Conservation (phyloP, 148 eudicot genomes). For the Pharnaceum exiguum region DNA sequence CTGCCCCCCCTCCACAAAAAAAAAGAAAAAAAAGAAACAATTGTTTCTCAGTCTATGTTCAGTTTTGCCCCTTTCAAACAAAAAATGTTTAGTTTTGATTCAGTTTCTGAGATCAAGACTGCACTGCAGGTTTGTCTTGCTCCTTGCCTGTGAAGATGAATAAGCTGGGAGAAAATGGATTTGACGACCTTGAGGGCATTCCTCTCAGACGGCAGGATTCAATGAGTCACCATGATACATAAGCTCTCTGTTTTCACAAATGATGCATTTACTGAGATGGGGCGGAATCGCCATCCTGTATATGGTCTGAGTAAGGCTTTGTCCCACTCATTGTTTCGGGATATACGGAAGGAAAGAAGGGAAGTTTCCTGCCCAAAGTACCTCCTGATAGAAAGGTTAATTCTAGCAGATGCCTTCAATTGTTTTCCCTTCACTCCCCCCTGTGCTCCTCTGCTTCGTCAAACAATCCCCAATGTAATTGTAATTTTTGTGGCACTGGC, state of each 20-base stretch:
- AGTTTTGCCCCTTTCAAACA: too few relatives aligned
- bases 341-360: conserved; percentile 9
- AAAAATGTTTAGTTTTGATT: too few relatives aligned
- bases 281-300: conserved; percentile 10
- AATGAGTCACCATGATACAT: conserved; percentile 30
- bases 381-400: neutral
- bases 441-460: neutral
- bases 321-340: conserved; percentile 11
- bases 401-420: neutral
- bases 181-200: conserved; percentile 58
- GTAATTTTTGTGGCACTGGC: conserved; percentile 20
- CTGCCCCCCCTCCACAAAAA: too few relatives aligned
- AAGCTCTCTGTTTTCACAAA: conserved; percentile 4
- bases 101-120: neutral
- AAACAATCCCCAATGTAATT: neutral
- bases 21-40: too few relatives aligned
- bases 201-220: conserved; percentile 74
- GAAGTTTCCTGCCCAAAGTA: neutral
- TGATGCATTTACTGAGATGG: conserved; percentile 3
- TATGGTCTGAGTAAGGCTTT: conserved; percentile 5
- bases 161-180: conserved; percentile 65
- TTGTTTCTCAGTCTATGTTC: too few relatives aligned
- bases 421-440: conserved; percentile 2
- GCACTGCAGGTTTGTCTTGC: conserved; percentile 37
- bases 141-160: conserved; percentile 47